Conservation (phyloP, 352 stramenopile species). For the Globisporangium megalacanthum region DNA sequence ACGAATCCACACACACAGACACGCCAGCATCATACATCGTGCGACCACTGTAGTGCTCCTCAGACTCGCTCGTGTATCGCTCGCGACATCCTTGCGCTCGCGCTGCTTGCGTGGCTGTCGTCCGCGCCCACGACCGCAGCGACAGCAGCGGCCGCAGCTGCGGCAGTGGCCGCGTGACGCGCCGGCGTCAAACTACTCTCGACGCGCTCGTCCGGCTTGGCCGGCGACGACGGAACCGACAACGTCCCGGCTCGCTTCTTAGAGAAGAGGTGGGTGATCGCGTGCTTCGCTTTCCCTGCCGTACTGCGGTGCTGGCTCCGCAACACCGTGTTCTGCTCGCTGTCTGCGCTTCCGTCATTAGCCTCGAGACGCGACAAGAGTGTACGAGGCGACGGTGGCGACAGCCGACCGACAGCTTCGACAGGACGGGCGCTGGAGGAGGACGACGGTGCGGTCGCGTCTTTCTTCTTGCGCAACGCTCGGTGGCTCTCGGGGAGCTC, state of each 20-base stretch:
- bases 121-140: neutral
- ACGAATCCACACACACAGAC: neutral
- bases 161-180: neutral
- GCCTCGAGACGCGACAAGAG: neutral
- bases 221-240: constrained; percentile 6
- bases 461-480: constrained; percentile 32
- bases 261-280: constrained; percentile 16
- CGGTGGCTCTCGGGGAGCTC: constrained; percentile 41
- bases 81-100: neutral
- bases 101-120: neutral
- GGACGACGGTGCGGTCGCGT: neutral
- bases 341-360: neutral
- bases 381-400: neutral
- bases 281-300: constrained; percentile 17
- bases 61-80: neutral
- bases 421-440: constrained; percentile 3
- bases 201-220: constrained; percentile 2
- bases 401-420: neutral
- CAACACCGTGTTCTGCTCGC: neutral
- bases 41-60: neutral
- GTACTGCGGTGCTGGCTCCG: constrained; percentile 10
- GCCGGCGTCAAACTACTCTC: too few species aligned
- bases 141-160: neutral
- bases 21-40: neutral
- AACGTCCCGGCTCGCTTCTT: constrained; percentile 12